phyloP scores from a whole-genome alignment of 2,329 filamentous ascomycete species.

The Fusarium foetens region DNA sequence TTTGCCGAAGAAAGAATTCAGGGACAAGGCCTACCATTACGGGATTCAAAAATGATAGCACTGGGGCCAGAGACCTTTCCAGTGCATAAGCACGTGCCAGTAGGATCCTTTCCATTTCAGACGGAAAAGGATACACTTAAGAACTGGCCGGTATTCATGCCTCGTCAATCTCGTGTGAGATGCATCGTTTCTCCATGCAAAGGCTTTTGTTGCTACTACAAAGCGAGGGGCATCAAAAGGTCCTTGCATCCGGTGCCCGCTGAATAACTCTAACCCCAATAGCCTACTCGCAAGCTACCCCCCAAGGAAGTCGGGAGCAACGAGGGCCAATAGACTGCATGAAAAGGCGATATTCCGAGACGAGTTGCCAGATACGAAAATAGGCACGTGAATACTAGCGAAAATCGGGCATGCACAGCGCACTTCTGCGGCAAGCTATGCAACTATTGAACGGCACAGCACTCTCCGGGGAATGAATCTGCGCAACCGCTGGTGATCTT shows the following conservation, averaged over 20 bases:
- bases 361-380: background rate
- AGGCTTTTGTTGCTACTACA: background rate
- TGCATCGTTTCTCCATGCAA: background rate
- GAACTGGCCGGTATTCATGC: accelerated
- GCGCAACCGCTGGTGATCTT: background rate
- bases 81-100: no score
- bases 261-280: background rate
- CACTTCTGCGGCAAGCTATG: background rate
- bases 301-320: background rate
- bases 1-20: background rate
- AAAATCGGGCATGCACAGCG: background rate
- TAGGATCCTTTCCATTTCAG: background rate
- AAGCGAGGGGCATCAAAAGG: background rate
- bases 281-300: background rate
- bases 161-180: background rate
- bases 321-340: background rate
- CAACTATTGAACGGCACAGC: background rate
- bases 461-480: background rate
- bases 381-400: background rate
- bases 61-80: background rate
- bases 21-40: background rate
- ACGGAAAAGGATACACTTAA: no score
- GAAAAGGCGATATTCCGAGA: background rate
- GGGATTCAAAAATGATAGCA: background rate
- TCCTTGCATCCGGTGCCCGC: background rate